Evolutionary conservation across 352 stramenopile genomes (phyloP), one percentile per base, ranked within the genome.

Genomic region (Pythium plurisporium): DNA sequence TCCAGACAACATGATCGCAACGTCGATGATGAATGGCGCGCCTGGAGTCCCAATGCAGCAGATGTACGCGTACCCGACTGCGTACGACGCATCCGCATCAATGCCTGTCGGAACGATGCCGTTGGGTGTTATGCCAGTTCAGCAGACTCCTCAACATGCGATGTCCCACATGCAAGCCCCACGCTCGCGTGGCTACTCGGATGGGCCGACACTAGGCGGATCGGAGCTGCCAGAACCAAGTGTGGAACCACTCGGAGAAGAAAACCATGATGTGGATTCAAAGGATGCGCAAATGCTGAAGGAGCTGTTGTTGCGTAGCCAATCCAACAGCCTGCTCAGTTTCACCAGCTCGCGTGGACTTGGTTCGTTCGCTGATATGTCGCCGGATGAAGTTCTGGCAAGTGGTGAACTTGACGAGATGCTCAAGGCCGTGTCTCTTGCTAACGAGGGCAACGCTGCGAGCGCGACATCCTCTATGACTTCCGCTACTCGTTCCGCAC

Each of bases 371-470:
- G 69, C 74, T 5, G 82, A 91, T 37, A 84, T 91, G 71, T 89
- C 79, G 26, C 82, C 82, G 0, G 82, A 91, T 29, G 82, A 89
- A 27, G 52, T 91, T 26, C 69, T 91, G 19, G 82, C 75, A 4
- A 91, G 82, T 69, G 82, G 82, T 5, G 82, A 91, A 64, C 65
- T 91, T 36, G 82, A 91, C 42, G 82, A 91, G 52, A 89, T 91
- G 70, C 76, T 91, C 31, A 71, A 73, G 22, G 73, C 79, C 4
- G 69, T 89, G 22, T 91, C 76, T 23, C 80, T 91, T 55, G 79
- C 72, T 36, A 86, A 88, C 17, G 55, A 62, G 43, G 54, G 38
- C 19, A 44, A 47, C 41, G 17, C 20, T 5, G 19, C 20, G 1
- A 40, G 36, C 31, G 6, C 53, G 17, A 55, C 59, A 17, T 29